Percentiles rank a stretch among this genome's conserved stretches.
Evolutionary conservation across 2,329 filamentous ascomycete genomes (phyloP).

Genomic region (Metarhizium rileyi): DNA sequence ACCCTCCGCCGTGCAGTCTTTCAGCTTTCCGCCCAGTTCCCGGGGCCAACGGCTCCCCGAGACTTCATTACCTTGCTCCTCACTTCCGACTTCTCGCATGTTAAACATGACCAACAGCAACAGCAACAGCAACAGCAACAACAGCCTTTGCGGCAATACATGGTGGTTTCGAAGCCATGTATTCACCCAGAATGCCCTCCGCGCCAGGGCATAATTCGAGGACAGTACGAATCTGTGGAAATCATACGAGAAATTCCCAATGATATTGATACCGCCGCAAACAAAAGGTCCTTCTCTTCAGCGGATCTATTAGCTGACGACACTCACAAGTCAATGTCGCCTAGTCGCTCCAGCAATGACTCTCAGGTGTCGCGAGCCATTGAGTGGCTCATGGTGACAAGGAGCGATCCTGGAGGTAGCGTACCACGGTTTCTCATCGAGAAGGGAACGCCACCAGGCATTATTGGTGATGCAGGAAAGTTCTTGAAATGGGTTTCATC

Average conservation of each 20-base stretch:
- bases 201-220: conserved; percentile 66
- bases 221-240: conserved; percentile 85
- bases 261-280: conserved; percentile 24
- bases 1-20: conserved; percentile 47
- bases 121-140: conserved; percentile 6
- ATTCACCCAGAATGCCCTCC: conserved; percentile 63
- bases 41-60: conserved; percentile 75
- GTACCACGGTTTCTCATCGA: conserved; percentile 91
- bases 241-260: conserved; percentile 74
- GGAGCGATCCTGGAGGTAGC: conserved; percentile 79
- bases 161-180: conserved; percentile 82
- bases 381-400: conserved; percentile 89
- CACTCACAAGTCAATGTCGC: conserved; percentile 10
- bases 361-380: conserved; percentile 33
- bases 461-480: conserved; percentile 68
- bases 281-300: conserved; percentile 24
- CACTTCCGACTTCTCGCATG: conserved; percentile 48
- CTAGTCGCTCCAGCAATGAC: conserved; percentile 17
- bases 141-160: conserved; percentile 52
- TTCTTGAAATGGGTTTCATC: conserved; percentile 65
- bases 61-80: conserved; percentile 79
- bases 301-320: conserved; percentile 22
- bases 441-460: conserved; percentile 71
- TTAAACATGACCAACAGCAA: conserved; percentile 16
- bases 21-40: conserved; percentile 80